Base-by-base conservation (phyloP, 2,329 filamentous ascomycete genomes). In the Dendryphion nanum region DNA sequence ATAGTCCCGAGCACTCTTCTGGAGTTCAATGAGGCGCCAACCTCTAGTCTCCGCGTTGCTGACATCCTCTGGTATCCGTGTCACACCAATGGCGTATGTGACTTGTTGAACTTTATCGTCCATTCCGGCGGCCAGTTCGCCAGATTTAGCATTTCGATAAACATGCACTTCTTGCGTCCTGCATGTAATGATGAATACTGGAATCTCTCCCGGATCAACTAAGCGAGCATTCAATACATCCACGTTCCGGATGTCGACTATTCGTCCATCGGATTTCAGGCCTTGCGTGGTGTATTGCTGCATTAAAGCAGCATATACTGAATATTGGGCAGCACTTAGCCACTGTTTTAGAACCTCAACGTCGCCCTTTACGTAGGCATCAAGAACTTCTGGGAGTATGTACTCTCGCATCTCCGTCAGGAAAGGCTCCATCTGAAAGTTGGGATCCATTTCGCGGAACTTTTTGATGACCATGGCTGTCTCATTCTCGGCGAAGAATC, bases 401-500 rank as follows among this genome's bases (percentile, higher is more conserved):
- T 97, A 98, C 70, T 97, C 91, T 65, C 93, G 86, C 70, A 98
- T 86, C 58, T 98, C 93, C 50, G 87, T 85, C 35, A 97, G 72
- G 75, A 97, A 98, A 0, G 89, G 86, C 68, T 98, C 93, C 53
- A 95, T 79, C 64, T 96, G 89, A 76, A 98, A 98, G 50, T 77
- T 79, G 4, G 93, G 91, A 55, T 98, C 93, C 81, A 97, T 96
- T 55, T 90, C 81, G 32, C 91, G 84, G 76, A 98, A 95, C 68
- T 91, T 95, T 74, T 96, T 97, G 73, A 97, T 95, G 23, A 98
- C 93, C 78, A 85, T 85, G 19, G 93, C 93, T 0, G 89, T 96
- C 73, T 98, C 93, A 66, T 97, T 98, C 68, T 98, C 93, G 45
- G 93, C 93, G 52, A 98, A 98, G 73, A 96, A 98, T 18, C 93